Conservation (phyloP, 352 stramenopile genomes). For the Elongisporangium prolatum region DNA sequence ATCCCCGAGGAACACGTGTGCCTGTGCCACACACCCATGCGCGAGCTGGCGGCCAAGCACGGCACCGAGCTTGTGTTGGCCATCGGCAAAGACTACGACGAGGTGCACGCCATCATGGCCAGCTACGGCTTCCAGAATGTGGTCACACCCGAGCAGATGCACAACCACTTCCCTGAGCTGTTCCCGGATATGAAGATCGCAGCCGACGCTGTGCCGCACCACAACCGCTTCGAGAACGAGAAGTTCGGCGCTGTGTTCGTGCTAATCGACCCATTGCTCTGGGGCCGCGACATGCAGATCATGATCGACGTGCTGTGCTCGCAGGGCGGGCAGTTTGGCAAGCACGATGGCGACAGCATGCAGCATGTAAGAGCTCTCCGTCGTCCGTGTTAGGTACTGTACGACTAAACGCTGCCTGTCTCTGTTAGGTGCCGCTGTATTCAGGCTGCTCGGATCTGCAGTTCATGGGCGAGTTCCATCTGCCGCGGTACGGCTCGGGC, state of each 20-base stretch:
- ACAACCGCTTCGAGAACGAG: conserved; percentile 20
- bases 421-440: conserved; percentile 25
- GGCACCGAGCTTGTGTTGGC: conserved; percentile 42
- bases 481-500: conserved; percentile 47
- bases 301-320: conserved; percentile 36
- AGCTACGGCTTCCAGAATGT: conserved; percentile 60
- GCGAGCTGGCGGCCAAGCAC: conserved; percentile 36
- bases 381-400: neutral
- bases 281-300: conserved; percentile 40
- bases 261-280: conserved; percentile 40
- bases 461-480: conserved; percentile 54
- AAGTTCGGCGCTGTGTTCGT: conserved; percentile 35
- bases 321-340: conserved; percentile 26
- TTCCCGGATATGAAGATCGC: conserved; percentile 48
- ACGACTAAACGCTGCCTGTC: no score
- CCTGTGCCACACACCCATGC: conserved; percentile 57
- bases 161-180: conserved; percentile 47
- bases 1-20: conserved; percentile 27
- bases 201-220: conserved; percentile 6
- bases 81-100: conserved; percentile 48
- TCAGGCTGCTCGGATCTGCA: conserved; percentile 63
- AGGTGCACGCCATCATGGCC: conserved; percentile 36
- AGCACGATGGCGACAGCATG: conserved; percentile 9
- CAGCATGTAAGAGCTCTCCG: conserved; percentile 17
- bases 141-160: conserved; percentile 42